Conservation (phyloP, 2,329 filamentous ascomycete species). For the Cladophialophora yegresii region DNA sequence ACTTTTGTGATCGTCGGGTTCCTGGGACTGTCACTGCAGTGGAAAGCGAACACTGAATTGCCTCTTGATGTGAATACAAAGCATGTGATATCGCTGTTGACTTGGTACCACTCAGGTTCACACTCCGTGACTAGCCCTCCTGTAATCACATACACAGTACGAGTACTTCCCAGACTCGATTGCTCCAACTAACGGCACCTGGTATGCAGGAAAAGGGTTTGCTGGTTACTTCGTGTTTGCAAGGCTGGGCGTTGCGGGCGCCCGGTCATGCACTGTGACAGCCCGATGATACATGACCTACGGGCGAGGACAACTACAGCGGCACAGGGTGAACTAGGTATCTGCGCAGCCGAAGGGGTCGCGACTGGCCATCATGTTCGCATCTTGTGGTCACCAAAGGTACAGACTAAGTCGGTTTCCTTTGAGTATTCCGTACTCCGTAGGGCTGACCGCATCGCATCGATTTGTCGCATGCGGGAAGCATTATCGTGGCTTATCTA, state of each 20-base stretch:
- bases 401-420: no score
- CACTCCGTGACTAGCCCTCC: not conserved
- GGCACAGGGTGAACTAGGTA: not conserved
- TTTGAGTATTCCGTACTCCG: not conserved
- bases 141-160: not conserved
- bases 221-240: not conserved
- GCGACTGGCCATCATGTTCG: not conserved
- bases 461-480: not conserved
- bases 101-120: not conserved
- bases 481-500: not conserved
- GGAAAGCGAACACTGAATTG: not conserved
- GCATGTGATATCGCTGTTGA: not conserved
- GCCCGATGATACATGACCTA: not conserved
- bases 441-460: not conserved
- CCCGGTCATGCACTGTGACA: not conserved
- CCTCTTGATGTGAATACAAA: not conserved
- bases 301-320: not conserved
- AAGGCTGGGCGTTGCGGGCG: not conserved
- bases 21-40: not conserved
- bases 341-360: not conserved
- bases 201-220: not conserved
- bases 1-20: not conserved
- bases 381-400: not conserved
- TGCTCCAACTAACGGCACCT: no score
- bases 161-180: no score